phyloP scores from a whole-genome alignment of 106 monocot species.

The Dactylorhiza incarnata region DNA sequence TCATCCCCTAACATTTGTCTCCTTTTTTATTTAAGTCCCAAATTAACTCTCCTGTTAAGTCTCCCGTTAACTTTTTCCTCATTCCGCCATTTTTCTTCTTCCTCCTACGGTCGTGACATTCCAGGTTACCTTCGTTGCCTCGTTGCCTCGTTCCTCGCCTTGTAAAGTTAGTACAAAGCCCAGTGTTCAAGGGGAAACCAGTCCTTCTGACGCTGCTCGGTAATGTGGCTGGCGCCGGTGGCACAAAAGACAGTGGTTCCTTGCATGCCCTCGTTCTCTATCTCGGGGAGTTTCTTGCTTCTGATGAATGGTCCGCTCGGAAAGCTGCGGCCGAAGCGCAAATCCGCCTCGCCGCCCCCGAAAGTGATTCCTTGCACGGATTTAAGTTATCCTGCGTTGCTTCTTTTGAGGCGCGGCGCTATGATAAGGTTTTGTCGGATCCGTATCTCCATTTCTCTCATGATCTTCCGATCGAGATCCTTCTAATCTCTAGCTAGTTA shows the following conservation, averaged over 20 bases:
- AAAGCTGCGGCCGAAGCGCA: constrained; percentile 81
- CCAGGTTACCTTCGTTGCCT: constrained; percentile 36
- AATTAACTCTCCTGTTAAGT: too few species aligned
- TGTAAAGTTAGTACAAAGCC: constrained; percentile 54
- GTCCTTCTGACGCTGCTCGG: constrained; percentile 64
- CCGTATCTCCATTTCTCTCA: constrained; percentile 4
- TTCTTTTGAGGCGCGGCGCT: constrained; percentile 57
- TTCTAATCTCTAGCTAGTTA: neutral
- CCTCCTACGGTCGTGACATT: too few species aligned
- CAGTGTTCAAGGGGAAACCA: constrained; percentile 76
- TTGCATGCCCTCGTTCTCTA: constrained; percentile 38
- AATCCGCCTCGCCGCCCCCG: constrained; percentile 31
- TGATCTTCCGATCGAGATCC: neutral
- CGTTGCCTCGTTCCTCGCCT: constrained; percentile 60
- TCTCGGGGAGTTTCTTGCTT: constrained; percentile 45
- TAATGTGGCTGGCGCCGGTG: constrained; percentile 39
- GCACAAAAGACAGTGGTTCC: constrained; percentile 18
- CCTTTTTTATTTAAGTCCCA: too few species aligned
- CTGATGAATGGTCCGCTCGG: constrained; percentile 81
- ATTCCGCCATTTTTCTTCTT: too few species aligned
- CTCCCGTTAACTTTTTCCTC: too few species aligned
- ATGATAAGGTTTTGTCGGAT: constrained; percentile 56
- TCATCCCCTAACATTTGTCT: too few species aligned
- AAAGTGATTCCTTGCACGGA: constrained; percentile 43
- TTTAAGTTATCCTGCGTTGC: constrained; percentile 58